Base-by-base conservation (phyloP, 176 grass and related monocot species). In the Carex parvula region DNA sequence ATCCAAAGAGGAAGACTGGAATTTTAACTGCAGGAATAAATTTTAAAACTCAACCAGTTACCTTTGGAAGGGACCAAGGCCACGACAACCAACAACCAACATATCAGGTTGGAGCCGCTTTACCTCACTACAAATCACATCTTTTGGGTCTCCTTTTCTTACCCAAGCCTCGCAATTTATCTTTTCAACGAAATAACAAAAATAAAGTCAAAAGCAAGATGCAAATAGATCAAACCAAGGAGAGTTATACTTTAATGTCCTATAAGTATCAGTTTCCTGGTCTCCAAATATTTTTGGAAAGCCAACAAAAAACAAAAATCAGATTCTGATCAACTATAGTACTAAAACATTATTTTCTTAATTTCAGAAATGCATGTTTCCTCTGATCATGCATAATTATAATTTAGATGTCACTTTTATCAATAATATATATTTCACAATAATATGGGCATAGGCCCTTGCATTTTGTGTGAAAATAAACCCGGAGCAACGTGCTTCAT, bases 1-100 rank as follows among this genome's bases (percentile, higher is more conserved):
- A 53, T 75, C 42, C 44, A 75, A 75, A 75, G 10, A 29, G 21
- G 44, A 54, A 75, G 4, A 52, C 48, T 8, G 20, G 13, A 30
- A 75, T 54, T 48, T 75, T 30, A 57, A 57, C 39, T 44, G 21
- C 13, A 4, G 50, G 52, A 14, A 78, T 70, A 9, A 69, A 42
- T 60, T 14, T 21, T 5, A 67, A 1, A 59, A 87, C 48, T 18
- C 13, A 33, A 12, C 10, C 66, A 75, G 64, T 77, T 95, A 99
- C 96, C 96, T 99, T 83, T 99, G 96, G 79, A 99, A 90, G 65
- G 96, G 96, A 67, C 96, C 93, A 39, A 95, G 89, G 63, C 96
- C 96, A 89, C 91, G 89, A 73, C 88, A 90, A 84, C 96, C 93
- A 29, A 99, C 84, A 57, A 99, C 91, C 83, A 99, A 91, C 72